Evolutionary conservation across 2,329 filamentous ascomycete genomes (phyloP).

Genomic region (Rutstroemia sp.): DNA sequence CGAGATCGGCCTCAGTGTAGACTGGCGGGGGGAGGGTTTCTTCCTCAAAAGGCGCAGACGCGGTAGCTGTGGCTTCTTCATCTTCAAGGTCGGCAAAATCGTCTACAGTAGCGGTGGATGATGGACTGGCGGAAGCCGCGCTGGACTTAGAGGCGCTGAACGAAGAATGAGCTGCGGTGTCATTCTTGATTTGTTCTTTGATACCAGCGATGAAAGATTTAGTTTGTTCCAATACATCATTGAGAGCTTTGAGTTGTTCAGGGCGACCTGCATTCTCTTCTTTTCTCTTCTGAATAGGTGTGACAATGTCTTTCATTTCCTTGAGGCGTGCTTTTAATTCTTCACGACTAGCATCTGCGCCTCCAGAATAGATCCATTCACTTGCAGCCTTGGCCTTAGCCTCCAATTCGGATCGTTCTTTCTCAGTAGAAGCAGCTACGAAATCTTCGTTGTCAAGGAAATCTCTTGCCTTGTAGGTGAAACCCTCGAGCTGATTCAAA

Average conservation of each 20-base stretch:
- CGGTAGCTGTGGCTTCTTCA: constrained; percentile 38
- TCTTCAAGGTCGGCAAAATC: constrained; percentile 76
- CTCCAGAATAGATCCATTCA: constrained; percentile 89
- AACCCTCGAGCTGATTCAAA: constrained; percentile 87
- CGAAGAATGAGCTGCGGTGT: constrained; percentile 51
- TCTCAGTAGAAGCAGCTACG: constrained; percentile 59
- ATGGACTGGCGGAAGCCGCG: constrained; percentile 26
- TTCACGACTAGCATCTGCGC: constrained; percentile 65
- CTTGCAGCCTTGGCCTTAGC: constrained; percentile 61
- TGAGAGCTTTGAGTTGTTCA: constrained; percentile 56
- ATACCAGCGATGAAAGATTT: constrained; percentile 64
- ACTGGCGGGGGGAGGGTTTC: constrained; percentile 53
- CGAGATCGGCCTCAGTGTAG: constrained; percentile 68
- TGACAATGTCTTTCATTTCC: constrained; percentile 68
- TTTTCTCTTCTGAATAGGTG: constrained; percentile 68
- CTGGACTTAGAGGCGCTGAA: constrained; percentile 40
- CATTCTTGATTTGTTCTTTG: constrained; percentile 65
- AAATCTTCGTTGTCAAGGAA: constrained; percentile 73
- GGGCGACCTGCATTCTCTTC: constrained; percentile 68
- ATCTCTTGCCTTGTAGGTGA: constrained; percentile 83
- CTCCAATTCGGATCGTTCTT: constrained; percentile 60
- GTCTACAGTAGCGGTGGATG: constrained; percentile 34
- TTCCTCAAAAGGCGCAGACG: constrained; percentile 33
- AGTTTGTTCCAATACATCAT: constrained; percentile 64
- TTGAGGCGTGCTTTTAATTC: constrained; percentile 71